Base-by-base conservation (phyloP, 108 stramenopile genomes). In the Parietichytrium sp. region DNA sequence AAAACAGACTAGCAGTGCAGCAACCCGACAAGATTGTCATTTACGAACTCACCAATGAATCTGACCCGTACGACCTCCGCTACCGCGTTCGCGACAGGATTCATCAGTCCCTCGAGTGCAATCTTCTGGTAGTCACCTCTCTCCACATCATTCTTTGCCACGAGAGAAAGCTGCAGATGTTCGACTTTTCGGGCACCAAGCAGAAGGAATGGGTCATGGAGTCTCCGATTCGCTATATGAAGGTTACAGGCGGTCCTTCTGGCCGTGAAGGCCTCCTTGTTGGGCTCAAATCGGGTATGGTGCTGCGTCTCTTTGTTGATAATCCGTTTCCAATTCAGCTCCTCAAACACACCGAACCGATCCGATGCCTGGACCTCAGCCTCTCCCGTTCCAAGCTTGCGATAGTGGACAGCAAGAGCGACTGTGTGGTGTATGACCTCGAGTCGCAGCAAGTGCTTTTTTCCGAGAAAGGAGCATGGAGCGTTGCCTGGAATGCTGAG, bases 281-380 rank as follows among this genome's bases (percentile, higher is more conserved):
- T 0, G 91, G 91, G 7, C 81, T 91, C 15, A 48, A 85, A 29
- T 51, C 82, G 78, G 92, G 92, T 26, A 38, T 51, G 16, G 83
- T 89, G 10, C 49, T 84, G 18, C 85, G 86, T 42, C 52, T 91
- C 15, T 89, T 86, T 55, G 80, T 91, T 26, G 81, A 90, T 55
- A 90, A 91, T 51, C 72, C 89, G 29, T 92, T 91, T 54, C 92
- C 91, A 2, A 52, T 91, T 7, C 83, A 85, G 47, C 49, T 92
- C 31, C 79, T 82, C 33, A 54, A 85, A 33, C 83, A 61, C 25
- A 3, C 27, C 1, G 78, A 81, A 27, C 20, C 85, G 29, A 85
- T 91, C 47, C 54, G 54, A 7, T 82, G 54, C 48, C 53, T 87
- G 1, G 81, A 80, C 29, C 15, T 77, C 10, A 79, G 54, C 54